Percentiles rank a stretch among this genome's conserved stretches.
These are phyloP conservation scores for Cordyceps pruinosa DNA, from an alignment of 2,329 filamentous ascomycete species.

Conservation along the genomic window DNA sequence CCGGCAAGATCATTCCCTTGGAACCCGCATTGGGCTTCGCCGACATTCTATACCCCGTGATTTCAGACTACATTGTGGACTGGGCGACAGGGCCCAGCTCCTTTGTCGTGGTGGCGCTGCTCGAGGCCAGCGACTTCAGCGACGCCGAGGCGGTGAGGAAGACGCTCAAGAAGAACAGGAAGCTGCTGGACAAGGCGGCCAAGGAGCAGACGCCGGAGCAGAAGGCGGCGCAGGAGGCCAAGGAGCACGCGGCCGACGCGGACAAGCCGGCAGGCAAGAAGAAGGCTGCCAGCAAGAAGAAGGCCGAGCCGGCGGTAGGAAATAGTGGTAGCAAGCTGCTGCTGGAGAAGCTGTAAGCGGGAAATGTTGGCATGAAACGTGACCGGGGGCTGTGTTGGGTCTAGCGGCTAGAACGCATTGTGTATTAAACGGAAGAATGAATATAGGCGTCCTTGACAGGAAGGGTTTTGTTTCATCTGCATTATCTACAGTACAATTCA, in stretches of 20 bases:
- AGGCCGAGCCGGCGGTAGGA: conserved; percentile 41
- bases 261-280: conserved; percentile 35
- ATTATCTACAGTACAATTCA: conserved; percentile 3
- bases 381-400: not conserved
- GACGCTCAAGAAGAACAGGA: conserved; percentile 65
- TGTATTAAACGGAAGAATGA: conserved; percentile 6
- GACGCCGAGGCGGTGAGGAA: conserved; percentile 60
- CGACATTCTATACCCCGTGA: conserved; percentile 71
- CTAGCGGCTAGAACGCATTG: conserved; percentile 4
- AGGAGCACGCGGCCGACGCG: conserved; percentile 36
- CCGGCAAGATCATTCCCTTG: conserved; percentile 62
- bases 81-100: conserved; percentile 86
- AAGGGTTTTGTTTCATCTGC: not conserved
- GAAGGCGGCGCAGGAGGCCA: conserved; percentile 43
- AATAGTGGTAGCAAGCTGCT: conserved; percentile 57
- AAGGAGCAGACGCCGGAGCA: conserved; percentile 50
- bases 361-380: conserved; percentile 8
- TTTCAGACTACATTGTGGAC: conserved; percentile 64
- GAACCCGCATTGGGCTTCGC: conserved; percentile 77
- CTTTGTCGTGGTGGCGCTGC: conserved; percentile 75
- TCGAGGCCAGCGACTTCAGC: conserved; percentile 68
- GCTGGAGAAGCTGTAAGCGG: conserved; percentile 45
- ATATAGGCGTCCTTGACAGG: conserved; percentile 5
- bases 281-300: conserved; percentile 29
- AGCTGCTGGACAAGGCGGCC: conserved; percentile 61